Evolutionary conservation across 148 eudicot genomes (phyloP).

Genomic region (Silene conica): DNA sequence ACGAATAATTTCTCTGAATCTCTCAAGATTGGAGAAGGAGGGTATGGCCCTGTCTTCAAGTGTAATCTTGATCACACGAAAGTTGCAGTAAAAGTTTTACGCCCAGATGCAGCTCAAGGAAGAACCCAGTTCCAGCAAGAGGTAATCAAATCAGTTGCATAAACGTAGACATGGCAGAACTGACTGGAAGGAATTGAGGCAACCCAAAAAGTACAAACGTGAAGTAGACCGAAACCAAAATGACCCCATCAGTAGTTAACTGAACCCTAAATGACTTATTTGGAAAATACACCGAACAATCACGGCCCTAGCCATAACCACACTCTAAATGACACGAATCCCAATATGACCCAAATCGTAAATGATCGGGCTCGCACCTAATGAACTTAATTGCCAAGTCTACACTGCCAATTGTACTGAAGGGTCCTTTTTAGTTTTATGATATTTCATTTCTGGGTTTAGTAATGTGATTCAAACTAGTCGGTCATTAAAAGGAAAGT

Average conservation of each 20-base stretch:
- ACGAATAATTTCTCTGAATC: slow-evolving; percentile 37
- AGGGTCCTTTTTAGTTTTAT: too few species aligned
- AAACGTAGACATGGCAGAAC: not conserved
- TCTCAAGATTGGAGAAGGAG: slow-evolving; percentile 58
- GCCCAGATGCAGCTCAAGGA: slow-evolving; percentile 66
- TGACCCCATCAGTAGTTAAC: too few species aligned
- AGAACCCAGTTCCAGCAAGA: slow-evolving; percentile 50
- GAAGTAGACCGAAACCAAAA: too few species aligned
- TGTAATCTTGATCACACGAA: slow-evolving; percentile 57
- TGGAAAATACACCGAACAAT: too few species aligned
- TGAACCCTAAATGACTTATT: not conserved
- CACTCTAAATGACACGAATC: not conserved
- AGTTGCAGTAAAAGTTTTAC: slow-evolving; percentile 54
- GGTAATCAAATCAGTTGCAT: slow-evolving; percentile 20
- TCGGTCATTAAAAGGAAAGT: too few species aligned
- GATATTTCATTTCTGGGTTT: too few species aligned
- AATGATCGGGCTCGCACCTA: too few species aligned
- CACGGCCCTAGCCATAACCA: too few species aligned
- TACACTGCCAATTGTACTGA: too few species aligned
- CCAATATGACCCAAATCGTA: not conserved
- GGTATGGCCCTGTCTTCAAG: slow-evolving; percentile 57
- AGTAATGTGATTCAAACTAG: too few species aligned
- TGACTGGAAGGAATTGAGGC: not conserved
- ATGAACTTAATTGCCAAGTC: not conserved
- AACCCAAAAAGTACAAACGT: too few species aligned